Evolutionary conservation across 345 rosid genomes (phyloP), one percentile per base, ranked within the genome.

Genomic region (Eucalyptus tenuipes): DNA sequence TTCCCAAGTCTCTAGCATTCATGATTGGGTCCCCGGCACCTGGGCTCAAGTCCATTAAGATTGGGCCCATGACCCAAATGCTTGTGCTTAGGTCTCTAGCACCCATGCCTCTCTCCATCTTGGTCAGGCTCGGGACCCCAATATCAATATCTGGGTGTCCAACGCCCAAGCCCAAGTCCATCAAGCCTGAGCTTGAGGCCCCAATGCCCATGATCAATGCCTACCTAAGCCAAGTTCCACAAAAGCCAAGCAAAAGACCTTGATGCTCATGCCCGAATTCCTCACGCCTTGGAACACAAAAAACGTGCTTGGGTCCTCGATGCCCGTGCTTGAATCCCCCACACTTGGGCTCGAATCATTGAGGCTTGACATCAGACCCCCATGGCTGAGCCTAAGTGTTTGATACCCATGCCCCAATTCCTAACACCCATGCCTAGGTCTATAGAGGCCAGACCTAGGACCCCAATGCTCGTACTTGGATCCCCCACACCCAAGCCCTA

Each of bases 281-380:
- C 33, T 12, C 31, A 27, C 5, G 68, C 68, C 8, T 12, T 27
- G 66, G 66, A 5, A 7, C 66, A 59, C 8, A 59, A 59, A 59
- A 59, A 27, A 0, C 5, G 1, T 27, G 31, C 66, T 27, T 2
- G 0, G 0, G 68, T 59, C 33, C 31, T 59, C 0, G 4, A 13
- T 59, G 68, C 7, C 1, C 2, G 4, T 59, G 66, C 31, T 6
- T 55, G 61, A 24, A 55, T 20, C 12, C 61, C 66, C 3, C 8
- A 0, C n/a, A 29, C 66, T 5, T 11, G 4, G 8, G 31, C 66
- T 12, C 4, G 0, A 27, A 25, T 27, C 31, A 59, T 59, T 6
- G 66, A 59, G 66, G 66, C 2, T 59, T 0, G 4, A 3, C 66
- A 59, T 12, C 1, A 1, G 1, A 59, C 31, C 31, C 7, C 29